These are phyloP conservation scores for Aspergillus udagawae DNA, from an alignment of 2,329 filamentous ascomycete genomes.

Conservation along the genomic window DNA sequence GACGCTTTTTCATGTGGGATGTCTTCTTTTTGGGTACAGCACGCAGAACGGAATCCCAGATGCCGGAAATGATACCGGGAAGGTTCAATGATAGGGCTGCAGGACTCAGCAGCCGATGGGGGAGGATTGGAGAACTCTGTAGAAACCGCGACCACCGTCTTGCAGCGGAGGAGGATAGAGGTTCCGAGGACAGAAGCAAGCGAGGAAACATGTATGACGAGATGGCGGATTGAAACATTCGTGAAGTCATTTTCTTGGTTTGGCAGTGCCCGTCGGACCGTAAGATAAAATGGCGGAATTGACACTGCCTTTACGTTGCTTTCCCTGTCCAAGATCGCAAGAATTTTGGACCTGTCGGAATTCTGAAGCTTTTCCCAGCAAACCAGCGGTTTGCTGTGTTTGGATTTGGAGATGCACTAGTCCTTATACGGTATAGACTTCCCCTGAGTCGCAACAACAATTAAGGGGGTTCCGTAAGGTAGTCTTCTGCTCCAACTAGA, in stretches of 20 bases:
- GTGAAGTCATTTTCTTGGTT: slow-evolving; percentile 24
- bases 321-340: background rate
- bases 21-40: slow-evolving; percentile 99
- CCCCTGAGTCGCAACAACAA: slow-evolving; percentile 36
- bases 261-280: background rate
- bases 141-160: slow-evolving; percentile 33
- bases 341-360: background rate
- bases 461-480: slow-evolving; percentile 19
- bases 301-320: background rate
- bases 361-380: slow-evolving; percentile 19
- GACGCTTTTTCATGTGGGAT: slow-evolving; percentile 90
- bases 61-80: slow-evolving; percentile 67
- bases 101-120: slow-evolving; percentile 57
- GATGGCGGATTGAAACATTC: slow-evolving; percentile 17
- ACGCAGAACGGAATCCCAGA: slow-evolving; percentile 89
- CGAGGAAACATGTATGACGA: slow-evolving; percentile 23
- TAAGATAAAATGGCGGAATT: background rate
- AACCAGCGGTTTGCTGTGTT: slow-evolving; percentile 16
- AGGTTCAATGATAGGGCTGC: slow-evolving; percentile 57
- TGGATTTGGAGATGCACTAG: slow-evolving; percentile 28
- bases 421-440: slow-evolving; percentile 26
- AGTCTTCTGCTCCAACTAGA: slow-evolving; percentile 12
- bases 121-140: slow-evolving; percentile 49
- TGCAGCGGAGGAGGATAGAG: slow-evolving; percentile 12
- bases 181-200: slow-evolving; percentile 12